Evolutionary conservation across 2,329 filamentous ascomycete genomes (phyloP).

Genomic region (Uncinocarpus reesii): DNA sequence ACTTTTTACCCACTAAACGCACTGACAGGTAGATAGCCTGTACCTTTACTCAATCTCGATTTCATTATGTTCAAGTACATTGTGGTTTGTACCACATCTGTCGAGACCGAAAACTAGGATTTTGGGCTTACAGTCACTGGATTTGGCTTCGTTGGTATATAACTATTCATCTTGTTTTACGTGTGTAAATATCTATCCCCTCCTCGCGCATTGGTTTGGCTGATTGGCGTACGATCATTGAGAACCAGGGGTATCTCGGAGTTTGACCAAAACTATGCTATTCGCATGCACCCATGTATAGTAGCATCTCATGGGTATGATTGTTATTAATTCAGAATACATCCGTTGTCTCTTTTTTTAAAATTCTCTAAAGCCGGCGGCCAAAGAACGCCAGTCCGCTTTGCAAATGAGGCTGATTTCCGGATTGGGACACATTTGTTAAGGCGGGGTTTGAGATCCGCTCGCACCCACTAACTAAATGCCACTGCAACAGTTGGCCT

Average conservation of each 20-base stretch:
- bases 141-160: neutral
- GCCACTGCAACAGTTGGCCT: too few relatives aligned
- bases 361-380: neutral
- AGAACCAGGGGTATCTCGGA: neutral
- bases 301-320: neutral
- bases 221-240: neutral
- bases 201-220: neutral
- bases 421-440: neutral
- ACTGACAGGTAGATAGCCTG: conserved; percentile 39
- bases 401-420: conserved; percentile 7
- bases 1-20: conserved; percentile 82
- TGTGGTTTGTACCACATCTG: neutral
- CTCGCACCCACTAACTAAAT: neutral
- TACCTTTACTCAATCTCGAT: neutral
- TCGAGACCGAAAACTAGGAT: neutral
- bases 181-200: conserved; percentile 10
- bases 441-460: conserved; percentile 2
- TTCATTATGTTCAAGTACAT: neutral
- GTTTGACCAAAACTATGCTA: neutral
- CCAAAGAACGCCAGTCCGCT: neutral
- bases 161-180: neutral
- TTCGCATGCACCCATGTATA: neutral
- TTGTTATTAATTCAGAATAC: too few relatives aligned
- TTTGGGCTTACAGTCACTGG: neutral
- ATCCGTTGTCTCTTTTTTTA: too few relatives aligned